Conservation (phyloP, 2,329 filamentous ascomycete species). For the Xylariaceae sp. region DNA sequence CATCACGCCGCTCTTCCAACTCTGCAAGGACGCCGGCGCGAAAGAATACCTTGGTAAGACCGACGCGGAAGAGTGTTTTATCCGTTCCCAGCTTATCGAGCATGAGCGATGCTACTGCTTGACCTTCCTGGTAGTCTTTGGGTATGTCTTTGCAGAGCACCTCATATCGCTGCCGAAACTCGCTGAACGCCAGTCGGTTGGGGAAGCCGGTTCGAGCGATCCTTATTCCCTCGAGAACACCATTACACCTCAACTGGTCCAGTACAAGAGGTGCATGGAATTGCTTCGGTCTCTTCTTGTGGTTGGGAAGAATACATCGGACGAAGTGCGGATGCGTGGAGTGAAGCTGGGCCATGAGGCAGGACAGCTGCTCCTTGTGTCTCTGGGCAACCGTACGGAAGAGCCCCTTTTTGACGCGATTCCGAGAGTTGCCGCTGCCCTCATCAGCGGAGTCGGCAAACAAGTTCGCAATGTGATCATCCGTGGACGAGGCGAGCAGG, state of each 20-base stretch:
- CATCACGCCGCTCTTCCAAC: slow-evolving; percentile 90
- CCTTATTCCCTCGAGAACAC: slow-evolving; percentile 96
- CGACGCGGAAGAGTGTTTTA: slow-evolving; percentile 81
- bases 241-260: slow-evolving; percentile 96
- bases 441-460: slow-evolving; percentile 89
- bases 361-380: slow-evolving; percentile 98
- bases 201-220: slow-evolving; percentile 97
- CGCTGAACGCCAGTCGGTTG: slow-evolving; percentile 83
- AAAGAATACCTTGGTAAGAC: slow-evolving; percentile 97
- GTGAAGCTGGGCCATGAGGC: slow-evolving; percentile 86
- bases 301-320: slow-evolving; percentile 93
- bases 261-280: slow-evolving; percentile 89
- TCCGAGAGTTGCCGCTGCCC: slow-evolving; percentile 60
- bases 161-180: slow-evolving; percentile 94
- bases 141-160: slow-evolving; percentile 86
- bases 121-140: slow-evolving; percentile 85
- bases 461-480: slow-evolving; percentile 76
- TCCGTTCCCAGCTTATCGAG: slow-evolving; percentile 85
- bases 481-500: slow-evolving; percentile 73
- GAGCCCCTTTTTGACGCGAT: slow-evolving; percentile 89
- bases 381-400: slow-evolving; percentile 95
- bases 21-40: slow-evolving; percentile 92
- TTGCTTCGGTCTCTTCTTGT: slow-evolving; percentile 93
- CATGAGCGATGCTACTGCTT: slow-evolving; percentile 78
- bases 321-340: slow-evolving; percentile 98